Base-by-base conservation (phyloP, 441 rosid species). In the Arabidopsis hybrid region DNA sequence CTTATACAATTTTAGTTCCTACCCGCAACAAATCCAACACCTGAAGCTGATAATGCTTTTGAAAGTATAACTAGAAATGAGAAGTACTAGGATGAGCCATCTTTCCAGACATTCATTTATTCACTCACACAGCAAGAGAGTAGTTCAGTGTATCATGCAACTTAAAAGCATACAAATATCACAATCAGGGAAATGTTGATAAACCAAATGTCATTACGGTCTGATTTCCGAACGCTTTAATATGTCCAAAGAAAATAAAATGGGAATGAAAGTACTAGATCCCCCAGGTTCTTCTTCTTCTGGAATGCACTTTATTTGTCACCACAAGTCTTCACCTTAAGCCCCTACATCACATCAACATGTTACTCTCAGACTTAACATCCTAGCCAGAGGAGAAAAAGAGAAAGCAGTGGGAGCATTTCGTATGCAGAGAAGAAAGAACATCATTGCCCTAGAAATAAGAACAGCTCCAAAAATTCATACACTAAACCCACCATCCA, bases 231-330 rank as follows among this genome's bases (percentile, higher is more conserved):
- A 67, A 36, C 60, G 74, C 65, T 78, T 73, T 40, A 78, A 42
- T 32, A 46, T 62, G 59, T 63, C 18, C 66, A 78, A 73, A 17
- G 14, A 61, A 67, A 78, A 55, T 39, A 45, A 78, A 78, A 78
- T 43, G 62, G 16, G 14, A 68, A 67, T 32, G 11, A 39, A 40
- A 61, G 38, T 16, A 31, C 6, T 29, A 65, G 52, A 66, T 7
- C 43, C 64, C 3, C 32, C 74, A 55, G 69, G 49, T 53, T 71
- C 47, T 13, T 56, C 66, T 14, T 56, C 42, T 67, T 65, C 73
- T 40, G 65, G 65, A 76, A 39, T 18, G 39, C 62, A 29, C 71
- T 61, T 78, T 78, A 67, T 72, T 72, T 69, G 71, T 34, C 49
- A 32, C 56, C 73, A 10, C 17, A 55, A 39, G 18, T 56, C 8